Evolutionary conservation across 2,329 filamentous ascomycete genomes (phyloP).

Genomic region (Akanthomyces uredinophilus): DNA sequence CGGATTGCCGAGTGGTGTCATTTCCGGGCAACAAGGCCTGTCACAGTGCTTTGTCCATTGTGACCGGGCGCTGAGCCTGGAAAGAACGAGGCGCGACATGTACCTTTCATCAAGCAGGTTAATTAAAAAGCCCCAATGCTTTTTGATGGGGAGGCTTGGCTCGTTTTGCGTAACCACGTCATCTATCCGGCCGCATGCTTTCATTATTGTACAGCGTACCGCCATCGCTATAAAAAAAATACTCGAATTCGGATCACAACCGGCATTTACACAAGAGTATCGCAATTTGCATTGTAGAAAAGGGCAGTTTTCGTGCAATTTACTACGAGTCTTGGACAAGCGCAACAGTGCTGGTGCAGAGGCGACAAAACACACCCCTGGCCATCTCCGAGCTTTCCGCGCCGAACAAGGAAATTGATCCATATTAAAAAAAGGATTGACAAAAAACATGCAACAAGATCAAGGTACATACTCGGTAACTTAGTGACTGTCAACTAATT

Average conservation of each 20-base stretch:
- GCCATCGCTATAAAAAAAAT: no score
- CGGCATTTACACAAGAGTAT: no score
- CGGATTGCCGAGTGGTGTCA: conserved; percentile 10
- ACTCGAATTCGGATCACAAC: no score
- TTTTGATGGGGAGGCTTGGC: conserved; percentile 10
- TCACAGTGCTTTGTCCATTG: no score
- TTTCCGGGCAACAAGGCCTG: not conserved
- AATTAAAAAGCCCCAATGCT: not conserved
- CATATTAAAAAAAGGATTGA: not conserved
- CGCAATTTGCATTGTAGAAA: no score
- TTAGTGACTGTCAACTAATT: no score
- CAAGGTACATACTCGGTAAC: not conserved
- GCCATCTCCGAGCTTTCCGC: conserved; percentile 11
- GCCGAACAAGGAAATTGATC: conserved; percentile 5
- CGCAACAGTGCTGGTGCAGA: not conserved
- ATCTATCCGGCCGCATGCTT: not conserved
- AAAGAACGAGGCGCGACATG: no score
- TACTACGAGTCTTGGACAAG: not conserved
- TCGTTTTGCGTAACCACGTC: not conserved
- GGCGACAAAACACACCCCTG: not conserved
- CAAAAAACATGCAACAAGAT: not conserved
- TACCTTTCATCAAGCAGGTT: not conserved
- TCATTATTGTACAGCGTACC: not conserved
- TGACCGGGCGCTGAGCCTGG: no score
- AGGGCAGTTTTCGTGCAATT: not conserved